Evolutionary conservation across 495 filamentous ascomycete species (phyloP).

Genomic region (Aspergillus sclerotioniger): DNA sequence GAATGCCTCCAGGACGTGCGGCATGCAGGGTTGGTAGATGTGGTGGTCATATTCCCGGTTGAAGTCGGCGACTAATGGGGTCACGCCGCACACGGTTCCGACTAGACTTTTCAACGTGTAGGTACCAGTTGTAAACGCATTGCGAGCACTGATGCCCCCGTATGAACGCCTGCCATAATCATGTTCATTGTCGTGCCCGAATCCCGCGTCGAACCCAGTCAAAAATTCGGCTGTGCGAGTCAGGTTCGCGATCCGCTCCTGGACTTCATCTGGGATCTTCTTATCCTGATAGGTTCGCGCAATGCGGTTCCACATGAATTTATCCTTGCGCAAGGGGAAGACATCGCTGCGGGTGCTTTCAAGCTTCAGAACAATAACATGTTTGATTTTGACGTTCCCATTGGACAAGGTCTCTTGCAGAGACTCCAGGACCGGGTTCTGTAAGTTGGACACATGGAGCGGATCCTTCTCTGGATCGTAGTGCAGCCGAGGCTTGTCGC

Average conservation of each 20-base stretch:
- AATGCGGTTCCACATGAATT: conserved; percentile 40
- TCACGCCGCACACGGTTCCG: conserved; percentile 47
- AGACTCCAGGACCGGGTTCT: conserved; percentile 36
- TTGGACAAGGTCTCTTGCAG: conserved; percentile 31
- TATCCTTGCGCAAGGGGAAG: conserved; percentile 47
- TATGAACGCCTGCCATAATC: conserved; percentile 16
- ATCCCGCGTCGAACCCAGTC: conserved; percentile 42
- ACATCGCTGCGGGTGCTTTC: conserved; percentile 51
- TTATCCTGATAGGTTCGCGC: conserved; percentile 31
- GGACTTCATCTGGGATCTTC: conserved; percentile 26
- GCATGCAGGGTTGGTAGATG: conserved; percentile 51
- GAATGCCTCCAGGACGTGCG: conserved; percentile 42
- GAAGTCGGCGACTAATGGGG: conserved; percentile 49
- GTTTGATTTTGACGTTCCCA: conserved; percentile 45
- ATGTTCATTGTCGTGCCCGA: conserved; percentile 24
- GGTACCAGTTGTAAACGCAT: conserved; percentile 43
- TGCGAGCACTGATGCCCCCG: conserved; percentile 45
- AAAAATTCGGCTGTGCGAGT: conserved; percentile 43
- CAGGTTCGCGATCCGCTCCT: conserved; percentile 36
- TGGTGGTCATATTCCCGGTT: conserved; percentile 46
- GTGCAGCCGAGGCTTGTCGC: conserved; percentile 23
- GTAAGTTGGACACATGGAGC: conserved; percentile 46
- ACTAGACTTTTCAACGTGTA: conserved; percentile 49
- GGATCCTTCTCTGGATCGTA: conserved; percentile 42
- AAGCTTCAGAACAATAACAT: conserved; percentile 46